These are phyloP conservation scores for Phaeolepiota aurea DNA, from an alignment of 768 basidiomycete species.

Conservation along the genomic window DNA sequence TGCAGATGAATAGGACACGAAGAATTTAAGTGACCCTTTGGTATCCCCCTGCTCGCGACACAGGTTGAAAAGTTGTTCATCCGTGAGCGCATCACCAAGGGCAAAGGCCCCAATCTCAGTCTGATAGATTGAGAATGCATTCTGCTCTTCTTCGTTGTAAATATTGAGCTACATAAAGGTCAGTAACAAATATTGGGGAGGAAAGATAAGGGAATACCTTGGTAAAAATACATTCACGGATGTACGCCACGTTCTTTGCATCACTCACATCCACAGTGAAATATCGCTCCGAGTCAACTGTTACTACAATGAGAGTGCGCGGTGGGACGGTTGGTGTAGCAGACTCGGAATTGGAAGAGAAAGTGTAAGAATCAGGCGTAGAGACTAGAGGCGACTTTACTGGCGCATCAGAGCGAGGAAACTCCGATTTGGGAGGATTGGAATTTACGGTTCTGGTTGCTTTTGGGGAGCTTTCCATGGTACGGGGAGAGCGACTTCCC, in stretches of 20 bases:
- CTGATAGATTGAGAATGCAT: conserved; percentile 71
- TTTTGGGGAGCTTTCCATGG: conserved; percentile 12
- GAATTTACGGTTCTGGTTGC: conserved; percentile 26
- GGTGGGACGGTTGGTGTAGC: conserved; percentile 23
- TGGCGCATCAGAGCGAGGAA: too few relatives aligned
- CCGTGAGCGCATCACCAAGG: conserved; percentile 62
- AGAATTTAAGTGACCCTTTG: conserved; percentile 76
- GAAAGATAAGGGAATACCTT: conserved; percentile 39
- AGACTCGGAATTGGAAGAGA: conserved; percentile 16
- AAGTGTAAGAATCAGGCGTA: conserved; percentile 23
- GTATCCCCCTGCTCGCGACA: conserved; percentile 69
- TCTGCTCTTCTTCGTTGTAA: conserved; percentile 71
- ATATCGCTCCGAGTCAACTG: conserved; percentile 70
- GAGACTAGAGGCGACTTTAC: conserved; percentile 32
- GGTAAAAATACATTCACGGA: conserved; percentile 74
- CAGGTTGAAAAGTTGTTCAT: conserved; percentile 63
- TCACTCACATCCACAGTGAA: conserved; percentile 64
- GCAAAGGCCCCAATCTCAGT: conserved; percentile 81
- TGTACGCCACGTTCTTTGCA: conserved; percentile 55
- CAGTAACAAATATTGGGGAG: conserved; percentile 1
- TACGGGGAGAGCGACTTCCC: conserved; percentile 16
- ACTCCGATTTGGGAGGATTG: too few relatives aligned
- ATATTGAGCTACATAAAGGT: conserved; percentile 53
- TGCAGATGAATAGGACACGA: conserved; percentile 62
- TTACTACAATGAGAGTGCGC: conserved; percentile 55